These are phyloP conservation scores for Gomphus bonarii DNA, from an alignment of 1,284 basidiomycete genomes.

Conservation along the genomic window DNA sequence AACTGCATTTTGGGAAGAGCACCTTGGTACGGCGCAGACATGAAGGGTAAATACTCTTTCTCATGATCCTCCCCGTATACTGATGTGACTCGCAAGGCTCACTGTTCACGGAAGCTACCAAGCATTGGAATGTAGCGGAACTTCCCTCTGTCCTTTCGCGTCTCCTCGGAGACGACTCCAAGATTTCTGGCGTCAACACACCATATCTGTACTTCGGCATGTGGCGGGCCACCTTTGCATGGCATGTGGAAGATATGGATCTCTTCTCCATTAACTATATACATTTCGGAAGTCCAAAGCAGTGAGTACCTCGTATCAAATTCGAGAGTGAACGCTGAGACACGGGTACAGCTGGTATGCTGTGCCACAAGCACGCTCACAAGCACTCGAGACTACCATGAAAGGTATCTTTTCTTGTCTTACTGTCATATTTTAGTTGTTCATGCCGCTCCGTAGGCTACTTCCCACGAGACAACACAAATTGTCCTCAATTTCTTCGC, in stretches of 20 bases:
- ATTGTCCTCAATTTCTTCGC: conserved; percentile 89
- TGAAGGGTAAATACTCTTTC: conserved; percentile 49
- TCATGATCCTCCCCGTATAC: conserved; percentile 1
- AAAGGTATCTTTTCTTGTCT: conserved; percentile 35
- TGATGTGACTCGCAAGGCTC: conserved; percentile 43
- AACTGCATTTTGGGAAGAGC: conserved; percentile 81
- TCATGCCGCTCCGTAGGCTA: conserved; percentile 41
- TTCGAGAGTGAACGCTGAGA: conserved; percentile 16
- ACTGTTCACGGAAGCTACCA: conserved; percentile 75
- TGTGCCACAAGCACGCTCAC: conserved; percentile 77
- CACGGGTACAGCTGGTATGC: conserved; percentile 73
- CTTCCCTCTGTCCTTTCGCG: conserved; percentile 83
- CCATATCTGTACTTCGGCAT: conserved; percentile 99
- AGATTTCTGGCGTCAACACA: conserved; percentile 92
- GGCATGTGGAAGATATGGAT: conserved; percentile 87
- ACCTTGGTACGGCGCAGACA: conserved; percentile 95
- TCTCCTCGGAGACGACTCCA: conserved; percentile 53
- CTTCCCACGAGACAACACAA: conserved; percentile 76
- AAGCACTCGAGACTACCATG: conserved; percentile 74
- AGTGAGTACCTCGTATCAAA: neutral
- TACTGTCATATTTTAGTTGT: conserved; percentile 6
- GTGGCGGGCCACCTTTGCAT: conserved; percentile 98
- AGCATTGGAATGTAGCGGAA: conserved; percentile 86
- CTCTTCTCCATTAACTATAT: conserved; percentile 89
- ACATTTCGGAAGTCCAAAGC: conserved; percentile 94